These are phyloP conservation scores for Candida pseudofarinosa DNA, from an alignment of 805 yeast genomes.

Conservation along the genomic window DNA sequence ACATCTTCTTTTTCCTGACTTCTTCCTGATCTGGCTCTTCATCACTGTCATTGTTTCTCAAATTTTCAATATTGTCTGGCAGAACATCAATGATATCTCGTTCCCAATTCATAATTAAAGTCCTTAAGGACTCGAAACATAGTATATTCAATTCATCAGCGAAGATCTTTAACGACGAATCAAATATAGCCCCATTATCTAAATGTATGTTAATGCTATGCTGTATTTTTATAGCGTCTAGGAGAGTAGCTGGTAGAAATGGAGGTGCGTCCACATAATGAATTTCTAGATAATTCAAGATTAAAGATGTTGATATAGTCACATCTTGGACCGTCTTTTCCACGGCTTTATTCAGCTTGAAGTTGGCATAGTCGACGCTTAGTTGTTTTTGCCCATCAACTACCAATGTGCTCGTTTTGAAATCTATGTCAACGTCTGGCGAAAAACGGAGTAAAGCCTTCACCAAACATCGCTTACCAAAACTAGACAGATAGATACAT, in stretches of 20 bases:
- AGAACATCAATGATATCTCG: not conserved
- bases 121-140: not conserved
- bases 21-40: constrained; percentile 1
- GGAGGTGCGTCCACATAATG: not conserved
- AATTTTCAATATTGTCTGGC: not conserved
- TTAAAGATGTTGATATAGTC: not conserved
- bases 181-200: constrained; percentile 15
- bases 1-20: not conserved
- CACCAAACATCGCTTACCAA: constrained; percentile 6
- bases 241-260: not conserved
- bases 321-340: not conserved
- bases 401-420: constrained; percentile 7
- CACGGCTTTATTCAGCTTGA: not conserved
- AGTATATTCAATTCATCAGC: constrained; percentile 15
- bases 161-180: constrained; percentile 15
- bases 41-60: not conserved
- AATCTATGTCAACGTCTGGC: constrained; percentile 21
- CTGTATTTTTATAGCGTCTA: constrained; percentile 11
- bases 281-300: not conserved
- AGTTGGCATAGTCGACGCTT: not conserved
- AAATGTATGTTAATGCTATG: constrained; percentile 13
- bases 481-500: constrained; percentile 15
- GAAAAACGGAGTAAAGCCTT: constrained; percentile 13
- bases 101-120: not conserved
- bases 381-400: not conserved